phyloP scores from a whole-genome alignment of 345 rosid species.

The Salix caprea region DNA sequence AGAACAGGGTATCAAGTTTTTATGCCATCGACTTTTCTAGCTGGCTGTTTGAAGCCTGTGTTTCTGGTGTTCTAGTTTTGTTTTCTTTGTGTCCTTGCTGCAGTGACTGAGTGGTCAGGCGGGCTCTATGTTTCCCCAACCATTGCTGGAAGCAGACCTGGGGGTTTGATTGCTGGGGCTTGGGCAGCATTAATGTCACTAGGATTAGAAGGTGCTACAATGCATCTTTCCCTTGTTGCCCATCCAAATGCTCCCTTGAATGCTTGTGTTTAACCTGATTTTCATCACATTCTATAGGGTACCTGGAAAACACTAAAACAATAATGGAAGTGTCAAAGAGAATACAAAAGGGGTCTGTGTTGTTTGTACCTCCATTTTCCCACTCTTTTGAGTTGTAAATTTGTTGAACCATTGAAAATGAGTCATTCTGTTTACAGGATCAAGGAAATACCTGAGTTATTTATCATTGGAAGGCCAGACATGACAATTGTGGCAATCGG shows the following conservation, averaged over 20 bases:
- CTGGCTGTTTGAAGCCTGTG: slow-evolving; percentile 11
- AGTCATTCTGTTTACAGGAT: slow-evolving; percentile 39
- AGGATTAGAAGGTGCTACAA: slow-evolving; percentile 61
- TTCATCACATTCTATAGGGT: slow-evolving; percentile 43
- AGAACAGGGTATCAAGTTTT: slow-evolving; percentile 2
- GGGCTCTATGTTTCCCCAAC: slow-evolving; percentile 91
- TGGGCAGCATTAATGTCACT: slow-evolving; percentile 94
- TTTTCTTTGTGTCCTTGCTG: slow-evolving; percentile 19
- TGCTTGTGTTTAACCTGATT: slow-evolving; percentile 16
- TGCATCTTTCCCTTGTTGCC: slow-evolving; percentile 11
- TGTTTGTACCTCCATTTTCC: background rate
- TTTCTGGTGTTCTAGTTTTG: slow-evolving; percentile 11
- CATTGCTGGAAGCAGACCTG: slow-evolving; percentile 94
- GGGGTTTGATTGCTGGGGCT: slow-evolving; percentile 83
- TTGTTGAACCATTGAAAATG: background rate
- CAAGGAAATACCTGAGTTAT: slow-evolving; percentile 64
- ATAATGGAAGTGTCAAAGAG: slow-evolving; percentile 79
- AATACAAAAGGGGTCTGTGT: slow-evolving; percentile 59
- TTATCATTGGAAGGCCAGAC: slow-evolving; percentile 76
- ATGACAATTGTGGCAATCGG: slow-evolving; percentile 91
- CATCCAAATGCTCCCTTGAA: slow-evolving; percentile 7
- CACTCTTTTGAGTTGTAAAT: background rate
- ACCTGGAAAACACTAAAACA: slow-evolving; percentile 62
- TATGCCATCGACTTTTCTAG: background rate
- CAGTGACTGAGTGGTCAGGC: slow-evolving; percentile 97